Base-by-base conservation (phyloP, 2,329 filamentous ascomycete species). In the Curvularia sp. region DNA sequence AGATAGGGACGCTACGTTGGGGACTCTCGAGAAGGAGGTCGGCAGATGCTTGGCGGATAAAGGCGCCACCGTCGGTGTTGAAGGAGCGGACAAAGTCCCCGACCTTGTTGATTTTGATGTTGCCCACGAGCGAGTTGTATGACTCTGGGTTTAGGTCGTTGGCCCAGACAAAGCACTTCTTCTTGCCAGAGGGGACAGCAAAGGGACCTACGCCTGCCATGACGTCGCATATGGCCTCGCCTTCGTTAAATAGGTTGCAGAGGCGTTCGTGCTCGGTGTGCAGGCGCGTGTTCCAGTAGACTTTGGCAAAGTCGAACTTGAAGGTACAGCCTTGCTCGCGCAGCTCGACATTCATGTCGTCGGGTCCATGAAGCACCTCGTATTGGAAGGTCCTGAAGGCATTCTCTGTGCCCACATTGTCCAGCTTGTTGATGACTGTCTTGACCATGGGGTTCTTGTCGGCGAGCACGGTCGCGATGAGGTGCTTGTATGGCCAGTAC, bases 151-250 rank as follows among this genome's bases (percentile, higher is more conserved):
- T 99, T 74, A 97, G 88, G 76, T 99, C 95, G 78, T 98, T 99
- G 38, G 93, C 95, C 88, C 91, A 96, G 18, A 97, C 93, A 69
- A 98, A 96, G 27, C 96, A 91, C 38, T 87, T 87, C 77, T 90
- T 94, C 80, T 91, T 96, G 15, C 92, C 95, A 0, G 94, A 93
- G 0, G 95, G 95, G 3, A 97, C 84, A 21, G 94, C 93, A 77
- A 99, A 99, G 0, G 95, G 95, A 0, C 95, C 95, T 49, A 99
- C 93, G 42, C 95, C 95, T 0, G 93, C 94, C 94, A 98, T 99
- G 64, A 97, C 90, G 77, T 99, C 95, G 80, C 90, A 95, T 1
- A 98, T 91, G 3, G 93, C 93, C 72, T 98, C 91, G 38, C 95
- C 93, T 6, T 90, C 87, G 55, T 86, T 80, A 81, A 98, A 97